Percentiles rank a stretch among this genome's conserved stretches.
Conservation (phyloP, 2,329 filamentous ascomycete genomes). For the Aspergillus caelatus region DNA sequence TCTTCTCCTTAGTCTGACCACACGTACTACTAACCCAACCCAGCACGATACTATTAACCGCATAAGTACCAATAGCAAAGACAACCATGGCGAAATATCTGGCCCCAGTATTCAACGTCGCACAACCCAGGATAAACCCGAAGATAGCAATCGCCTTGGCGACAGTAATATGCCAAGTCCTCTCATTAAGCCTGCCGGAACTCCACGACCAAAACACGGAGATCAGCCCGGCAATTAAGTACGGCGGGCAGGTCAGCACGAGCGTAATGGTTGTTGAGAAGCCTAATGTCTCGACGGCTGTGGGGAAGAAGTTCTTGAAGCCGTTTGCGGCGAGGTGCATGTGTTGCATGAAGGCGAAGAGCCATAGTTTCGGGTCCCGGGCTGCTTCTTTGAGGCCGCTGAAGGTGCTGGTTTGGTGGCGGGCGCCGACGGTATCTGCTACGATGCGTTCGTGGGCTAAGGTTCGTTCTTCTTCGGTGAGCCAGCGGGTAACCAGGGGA, state of each 20-base stretch:
- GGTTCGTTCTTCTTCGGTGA: conserved; percentile 34
- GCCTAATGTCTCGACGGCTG: conserved; percentile 49
- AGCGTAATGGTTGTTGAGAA: conserved; percentile 52
- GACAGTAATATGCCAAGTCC: conserved; percentile 36
- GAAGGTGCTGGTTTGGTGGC: conserved; percentile 44
- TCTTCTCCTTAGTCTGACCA: conserved; percentile 49
- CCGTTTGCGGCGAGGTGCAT: conserved; percentile 49
- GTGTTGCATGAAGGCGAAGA: conserved; percentile 51
- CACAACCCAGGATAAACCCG: conserved; percentile 34
- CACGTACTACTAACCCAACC: conserved; percentile 48
- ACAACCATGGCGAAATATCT: conserved; percentile 39
- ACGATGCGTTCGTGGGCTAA: conserved; percentile 50
- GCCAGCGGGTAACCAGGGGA: conserved; percentile 42
- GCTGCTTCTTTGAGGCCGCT: conserved; percentile 40
- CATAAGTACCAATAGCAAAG: conserved; percentile 35
- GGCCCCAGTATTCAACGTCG: conserved; percentile 32
- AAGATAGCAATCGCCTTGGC: conserved; percentile 31
- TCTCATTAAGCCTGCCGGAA: conserved; percentile 48
- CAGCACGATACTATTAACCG: conserved; percentile 47
- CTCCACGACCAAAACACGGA: conserved; percentile 55
- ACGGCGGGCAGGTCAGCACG: conserved; percentile 52
- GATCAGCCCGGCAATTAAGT: conserved; percentile 51
- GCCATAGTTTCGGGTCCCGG: conserved; percentile 41
- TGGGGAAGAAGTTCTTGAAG: conserved; percentile 51
- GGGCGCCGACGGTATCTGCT: conserved; percentile 49